phyloP scores from a whole-genome alignment of 805 yeast genomes.

The Kazachstania africana region DNA sequence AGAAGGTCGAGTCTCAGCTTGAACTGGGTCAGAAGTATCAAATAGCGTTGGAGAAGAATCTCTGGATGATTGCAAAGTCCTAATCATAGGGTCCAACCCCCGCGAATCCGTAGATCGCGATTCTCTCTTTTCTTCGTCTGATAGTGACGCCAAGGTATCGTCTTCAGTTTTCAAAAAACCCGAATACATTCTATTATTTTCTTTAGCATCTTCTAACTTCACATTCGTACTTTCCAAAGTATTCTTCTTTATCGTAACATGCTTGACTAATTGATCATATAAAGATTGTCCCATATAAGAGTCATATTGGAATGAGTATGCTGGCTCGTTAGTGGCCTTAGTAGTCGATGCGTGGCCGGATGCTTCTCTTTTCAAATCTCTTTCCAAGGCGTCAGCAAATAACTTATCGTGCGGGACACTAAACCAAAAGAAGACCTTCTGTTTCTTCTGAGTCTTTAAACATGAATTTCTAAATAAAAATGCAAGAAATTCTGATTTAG shows the following conservation, averaged over 20 bases:
- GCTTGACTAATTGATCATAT: constrained; percentile 37
- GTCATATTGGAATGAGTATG: constrained; percentile 63
- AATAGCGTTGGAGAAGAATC: no score
- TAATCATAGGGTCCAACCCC: no score
- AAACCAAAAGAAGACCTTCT: constrained; percentile 93
- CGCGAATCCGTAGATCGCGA: no score
- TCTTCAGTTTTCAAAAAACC: no score
- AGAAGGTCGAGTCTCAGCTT: no score
- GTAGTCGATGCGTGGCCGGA: constrained; percentile 58
- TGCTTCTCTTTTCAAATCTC: constrained; percentile 76
- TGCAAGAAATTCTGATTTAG: constrained; percentile 73
- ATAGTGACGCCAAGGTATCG: no score
- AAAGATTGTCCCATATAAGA: constrained; percentile 30
- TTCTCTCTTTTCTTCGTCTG: no score
- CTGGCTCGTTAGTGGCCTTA: constrained; percentile 61
- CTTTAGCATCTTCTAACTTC: not conserved
- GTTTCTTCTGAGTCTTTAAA: constrained; percentile 89
- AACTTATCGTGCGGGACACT: constrained; percentile 88
- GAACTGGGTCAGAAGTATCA: no score
- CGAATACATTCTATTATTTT: no score
- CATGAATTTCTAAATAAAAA: constrained; percentile 80
- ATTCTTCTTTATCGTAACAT: constrained; percentile 1
- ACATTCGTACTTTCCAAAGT: not conserved
- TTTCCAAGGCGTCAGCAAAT: constrained; percentile 85
- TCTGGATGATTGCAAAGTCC: no score